These are phyloP conservation scores for Botrytis tulipae DNA, from an alignment of 2,329 filamentous ascomycete genomes.

Conservation along the genomic window DNA sequence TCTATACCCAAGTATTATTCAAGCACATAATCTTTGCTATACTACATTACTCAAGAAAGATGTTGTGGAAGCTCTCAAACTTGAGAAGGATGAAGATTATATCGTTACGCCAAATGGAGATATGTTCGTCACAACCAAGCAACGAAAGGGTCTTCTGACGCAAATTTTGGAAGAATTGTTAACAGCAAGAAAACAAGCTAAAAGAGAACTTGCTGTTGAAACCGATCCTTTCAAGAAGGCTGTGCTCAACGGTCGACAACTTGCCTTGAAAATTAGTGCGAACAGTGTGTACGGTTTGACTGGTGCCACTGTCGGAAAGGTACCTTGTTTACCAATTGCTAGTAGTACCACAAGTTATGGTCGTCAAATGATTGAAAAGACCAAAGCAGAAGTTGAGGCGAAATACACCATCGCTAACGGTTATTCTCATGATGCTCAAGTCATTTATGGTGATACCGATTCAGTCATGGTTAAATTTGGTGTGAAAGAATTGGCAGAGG, in stretches of 20 bases:
- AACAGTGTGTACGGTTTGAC: conserved; percentile 98
- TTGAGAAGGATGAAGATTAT: conserved; percentile 91
- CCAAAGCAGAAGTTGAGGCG: conserved; percentile 90
- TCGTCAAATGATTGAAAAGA: conserved; percentile 98
- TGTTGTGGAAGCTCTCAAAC: conserved; percentile 69
- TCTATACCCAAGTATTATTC: conserved; percentile 97
- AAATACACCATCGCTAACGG: conserved; percentile 91
- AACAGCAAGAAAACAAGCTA: conserved; percentile 89
- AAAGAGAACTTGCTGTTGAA: conserved; percentile 82
- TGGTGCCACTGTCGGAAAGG: conserved; percentile 90
- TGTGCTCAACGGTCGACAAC: conserved; percentile 92
- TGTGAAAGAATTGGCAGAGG: conserved; percentile 77
- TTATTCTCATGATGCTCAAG: conserved; percentile 89
- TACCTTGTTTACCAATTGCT: conserved; percentile 91
- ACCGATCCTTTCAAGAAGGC: conserved; percentile 98
- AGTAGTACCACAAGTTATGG: conserved; percentile 97
- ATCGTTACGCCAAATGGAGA: conserved; percentile 95
- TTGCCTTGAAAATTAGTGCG: conserved; percentile 93
- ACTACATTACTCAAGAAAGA: conserved; percentile 84
- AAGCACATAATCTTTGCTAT: conserved; percentile 97
- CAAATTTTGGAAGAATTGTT: conserved; percentile 96
- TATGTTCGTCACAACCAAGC: conserved; percentile 82
- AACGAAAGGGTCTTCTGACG: conserved; percentile 86
- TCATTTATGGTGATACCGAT: conserved; percentile 98
- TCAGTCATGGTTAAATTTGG: conserved; percentile 99